Conservation (phyloP, 2,329 filamentous ascomycete genomes). For the Ophiognomonia clavigignenti-juglandacearum region DNA sequence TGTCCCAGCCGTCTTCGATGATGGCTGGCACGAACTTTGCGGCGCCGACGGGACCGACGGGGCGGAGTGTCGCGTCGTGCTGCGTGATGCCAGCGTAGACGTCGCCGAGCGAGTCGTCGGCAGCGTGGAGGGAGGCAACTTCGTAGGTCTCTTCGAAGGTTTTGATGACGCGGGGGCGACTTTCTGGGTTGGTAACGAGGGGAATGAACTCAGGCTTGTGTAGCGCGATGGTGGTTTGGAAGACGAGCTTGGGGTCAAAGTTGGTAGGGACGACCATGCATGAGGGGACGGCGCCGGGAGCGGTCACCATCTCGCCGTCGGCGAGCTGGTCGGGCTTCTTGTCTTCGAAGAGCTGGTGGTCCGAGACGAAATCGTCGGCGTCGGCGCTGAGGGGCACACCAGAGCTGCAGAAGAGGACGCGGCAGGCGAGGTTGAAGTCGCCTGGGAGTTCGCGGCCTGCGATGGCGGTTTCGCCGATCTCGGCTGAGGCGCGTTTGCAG, state of each 20-base stretch:
- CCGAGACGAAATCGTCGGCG: too few relatives aligned
- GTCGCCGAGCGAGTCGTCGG: conserved; percentile 36
- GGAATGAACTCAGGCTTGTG: conserved; percentile 23
- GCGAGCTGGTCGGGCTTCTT: conserved; percentile 21
- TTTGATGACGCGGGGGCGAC: conserved; percentile 27
- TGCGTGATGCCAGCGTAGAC: conserved; percentile 40
- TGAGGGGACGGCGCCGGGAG: conserved; percentile 18
- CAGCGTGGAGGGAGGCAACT: conserved; percentile 54
- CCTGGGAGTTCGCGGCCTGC: conserved; percentile 60
- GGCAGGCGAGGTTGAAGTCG: conserved; percentile 73
- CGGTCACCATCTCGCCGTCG: conserved; percentile 4
- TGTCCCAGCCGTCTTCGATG: conserved; percentile 45
- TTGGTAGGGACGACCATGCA: conserved; percentile 30
- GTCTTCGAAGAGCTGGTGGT: conserved; percentile 14
- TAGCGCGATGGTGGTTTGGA: conserved; percentile 40
- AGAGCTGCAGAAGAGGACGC: conserved; percentile 54
- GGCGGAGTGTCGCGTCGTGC: conserved; percentile 24
- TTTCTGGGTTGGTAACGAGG: conserved; percentile 24
- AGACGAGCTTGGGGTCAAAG: conserved; percentile 36
- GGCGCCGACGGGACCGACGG: conserved; percentile 39
- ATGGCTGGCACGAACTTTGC: conserved; percentile 37
- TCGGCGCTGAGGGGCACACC: background rate
- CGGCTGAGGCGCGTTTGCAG: conserved; percentile 61
- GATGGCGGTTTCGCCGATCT: conserved; percentile 57
- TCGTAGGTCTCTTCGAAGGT: conserved; percentile 44